Base-by-base conservation (phyloP, 2,329 filamentous ascomycete species). In the Basipetospora chlamydospora region DNA sequence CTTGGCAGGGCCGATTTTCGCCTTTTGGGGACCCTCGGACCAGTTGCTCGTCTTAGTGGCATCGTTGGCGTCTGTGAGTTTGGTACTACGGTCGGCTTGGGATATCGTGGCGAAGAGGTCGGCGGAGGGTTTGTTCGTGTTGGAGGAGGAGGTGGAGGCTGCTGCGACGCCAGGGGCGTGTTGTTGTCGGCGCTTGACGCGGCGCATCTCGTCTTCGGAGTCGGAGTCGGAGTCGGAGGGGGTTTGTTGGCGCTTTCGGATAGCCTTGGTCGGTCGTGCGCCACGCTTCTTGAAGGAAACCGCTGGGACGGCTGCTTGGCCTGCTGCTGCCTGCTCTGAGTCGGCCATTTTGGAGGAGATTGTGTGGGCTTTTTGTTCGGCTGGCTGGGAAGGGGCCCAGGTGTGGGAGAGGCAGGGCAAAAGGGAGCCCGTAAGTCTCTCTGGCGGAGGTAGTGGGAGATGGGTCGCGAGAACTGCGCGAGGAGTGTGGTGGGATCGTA, bases 1-100 rank as follows among this genome's bases (percentile, higher is more conserved):
- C 57, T 94, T 94, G 42, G 92, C 70, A 0, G 90, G 90, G 0
- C 90, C 90, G 21, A 94, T 79, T 25, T 72, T 67, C 43, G 76
- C 70, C 20, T 59, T 62, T 3, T 77, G 73, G 54, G 93, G 83
- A 39, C 22, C 22, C 22, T 23, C 22, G 22, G 6, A 11, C 22
- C 22, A 23, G 22, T 23, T 23, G 22, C 72, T 80, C 29, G 77
- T 71, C 50, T 92, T 94, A 2, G 88, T 96, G 15, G 90, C 88
- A 53, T 95, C 87, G 54, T 88, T 88, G 48, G 71, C 72, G 43
- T 66, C 67, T 47, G 74, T 65, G 47, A 85, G 74, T 44, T 67
- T 65, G 17, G 73, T 57, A 39, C 62, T 67, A 45, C 77, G 66
- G 54, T 84, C 70, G 39, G 77, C 71, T 36, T 66, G 56, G 56